Percentiles rank a stretch among this genome's conserved stretches.
Conservation (phyloP, 805 yeast species). For the Millerozyma acaciae region DNA sequence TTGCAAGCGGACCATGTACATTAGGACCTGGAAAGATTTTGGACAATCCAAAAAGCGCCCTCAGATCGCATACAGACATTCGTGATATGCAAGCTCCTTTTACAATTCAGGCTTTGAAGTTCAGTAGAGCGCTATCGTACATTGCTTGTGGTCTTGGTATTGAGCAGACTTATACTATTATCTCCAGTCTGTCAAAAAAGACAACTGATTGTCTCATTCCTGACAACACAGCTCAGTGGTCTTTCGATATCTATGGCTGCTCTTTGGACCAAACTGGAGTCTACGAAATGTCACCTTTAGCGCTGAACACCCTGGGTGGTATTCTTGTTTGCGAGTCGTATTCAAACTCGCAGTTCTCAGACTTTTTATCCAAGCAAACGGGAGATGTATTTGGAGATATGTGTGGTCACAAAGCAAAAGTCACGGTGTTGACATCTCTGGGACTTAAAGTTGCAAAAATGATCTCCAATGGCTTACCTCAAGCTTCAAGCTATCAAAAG, state of each 20-base stretch:
- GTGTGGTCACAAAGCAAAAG: constrained; percentile 7
- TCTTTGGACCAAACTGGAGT: constrained; percentile 41
- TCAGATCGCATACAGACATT: constrained; percentile 36
- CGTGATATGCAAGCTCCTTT: constrained; percentile 25
- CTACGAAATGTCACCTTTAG: constrained; percentile 38
- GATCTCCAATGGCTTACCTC: constrained; percentile 28
- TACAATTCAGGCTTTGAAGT: constrained; percentile 21
- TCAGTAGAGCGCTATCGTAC: constrained; percentile 25
- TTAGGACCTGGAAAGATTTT: constrained; percentile 33
- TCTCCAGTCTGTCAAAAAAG: constrained; percentile 15
- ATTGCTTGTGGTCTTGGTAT: constrained; percentile 26
- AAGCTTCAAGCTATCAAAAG: constrained; percentile 29
- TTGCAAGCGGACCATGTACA: constrained; percentile 39
- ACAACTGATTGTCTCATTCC: constrained; percentile 19
- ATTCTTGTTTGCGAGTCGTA: constrained; percentile 29
- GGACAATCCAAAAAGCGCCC: constrained; percentile 9
- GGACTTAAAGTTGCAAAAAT: constrained; percentile 30
- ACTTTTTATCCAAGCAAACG: constrained; percentile 11
- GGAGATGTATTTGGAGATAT: background rate
- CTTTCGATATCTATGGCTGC: constrained; percentile 31
- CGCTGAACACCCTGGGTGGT: constrained; percentile 30
- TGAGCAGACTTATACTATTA: constrained; percentile 13
- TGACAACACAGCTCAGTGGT: constrained; percentile 20
- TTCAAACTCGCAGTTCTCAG: constrained; percentile 17
- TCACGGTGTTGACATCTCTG: constrained; percentile 29